A percentile compares a stretch with the other conserved stretches of the same genome.
Evolutionary conservation across 495 filamentous ascomycete genomes (phyloP).

Genomic region (Aspergillus mulundensis): DNA sequence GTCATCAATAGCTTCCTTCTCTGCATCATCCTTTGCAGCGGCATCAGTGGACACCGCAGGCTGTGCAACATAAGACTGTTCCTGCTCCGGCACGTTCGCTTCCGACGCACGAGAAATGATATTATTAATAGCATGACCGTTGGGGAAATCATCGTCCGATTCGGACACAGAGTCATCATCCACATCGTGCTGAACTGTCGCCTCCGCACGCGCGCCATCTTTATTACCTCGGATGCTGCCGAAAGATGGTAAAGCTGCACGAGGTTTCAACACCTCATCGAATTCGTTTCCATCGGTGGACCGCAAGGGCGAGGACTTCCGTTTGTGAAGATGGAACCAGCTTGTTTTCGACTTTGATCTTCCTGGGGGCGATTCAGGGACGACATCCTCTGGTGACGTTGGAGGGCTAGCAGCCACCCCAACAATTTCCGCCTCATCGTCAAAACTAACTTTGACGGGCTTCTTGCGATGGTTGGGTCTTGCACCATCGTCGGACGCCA

Average conservation of each 20-base stretch:
- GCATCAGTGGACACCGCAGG: neutral
- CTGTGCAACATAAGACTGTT: neutral
- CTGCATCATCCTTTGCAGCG: neutral
- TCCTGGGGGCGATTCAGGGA: conserved; percentile 43
- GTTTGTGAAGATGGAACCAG: conserved; percentile 54
- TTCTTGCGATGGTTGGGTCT: conserved; percentile 56
- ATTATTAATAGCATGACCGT: conserved; percentile 60
- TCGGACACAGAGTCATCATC: conserved; percentile 14
- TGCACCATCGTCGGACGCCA: conserved; percentile 55
- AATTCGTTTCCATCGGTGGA: conserved; percentile 48
- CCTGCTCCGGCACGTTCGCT: neutral
- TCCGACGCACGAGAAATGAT: conserved; percentile 42
- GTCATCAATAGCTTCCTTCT: conserved; percentile 2
- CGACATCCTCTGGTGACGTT: conserved; percentile 46
- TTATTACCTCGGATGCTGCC: conserved; percentile 63
- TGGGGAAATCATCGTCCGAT: conserved; percentile 39
- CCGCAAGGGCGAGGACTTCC: conserved; percentile 32
- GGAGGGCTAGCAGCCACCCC: conserved; percentile 54
- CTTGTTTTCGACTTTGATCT: conserved; percentile 42
- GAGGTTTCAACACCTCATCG: conserved; percentile 66
- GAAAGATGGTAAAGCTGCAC: conserved; percentile 76
- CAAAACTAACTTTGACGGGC: conserved; percentile 77
- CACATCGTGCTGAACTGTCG: conserved; percentile 31
- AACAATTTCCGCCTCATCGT: conserved; percentile 63
- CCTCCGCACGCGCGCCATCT: conserved; percentile 22